Conservation (phyloP, 192 early-diverging fungal genomes). For the Allomyces javanicus region DNA sequence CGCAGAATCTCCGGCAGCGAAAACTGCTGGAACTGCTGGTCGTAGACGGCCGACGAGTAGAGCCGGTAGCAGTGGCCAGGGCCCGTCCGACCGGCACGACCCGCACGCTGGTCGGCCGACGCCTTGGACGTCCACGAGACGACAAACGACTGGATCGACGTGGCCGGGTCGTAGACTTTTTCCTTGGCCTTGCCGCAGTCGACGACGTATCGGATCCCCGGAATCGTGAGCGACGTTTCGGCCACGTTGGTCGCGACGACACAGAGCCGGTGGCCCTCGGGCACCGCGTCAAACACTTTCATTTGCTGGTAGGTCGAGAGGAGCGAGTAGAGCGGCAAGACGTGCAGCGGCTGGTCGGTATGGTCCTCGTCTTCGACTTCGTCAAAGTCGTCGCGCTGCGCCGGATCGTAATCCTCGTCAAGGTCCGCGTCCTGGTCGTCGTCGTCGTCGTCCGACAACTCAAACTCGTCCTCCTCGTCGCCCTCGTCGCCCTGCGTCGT, state of each 20-base stretch:
- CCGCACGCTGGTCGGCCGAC: constrained; percentile 82
- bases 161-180: constrained; percentile 51
- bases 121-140: constrained; percentile 88
- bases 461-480: constrained; percentile 22
- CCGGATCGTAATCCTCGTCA: constrained; percentile 25
- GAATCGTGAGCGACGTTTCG: constrained; percentile 96
- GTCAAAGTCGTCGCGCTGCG: constrained; percentile 12
- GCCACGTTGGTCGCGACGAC: constrained; percentile 96
- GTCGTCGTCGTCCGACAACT: not conserved
- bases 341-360: constrained; percentile 43
- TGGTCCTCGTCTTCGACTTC: constrained; percentile 14
- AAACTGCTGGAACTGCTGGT: constrained; percentile 69
- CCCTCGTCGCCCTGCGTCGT: constrained; percentile 37
- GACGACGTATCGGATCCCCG: constrained; percentile 83
- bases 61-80: constrained; percentile 94
- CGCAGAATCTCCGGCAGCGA: constrained; percentile 77
- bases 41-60: constrained; percentile 81
- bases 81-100: constrained; percentile 87
- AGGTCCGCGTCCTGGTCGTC: constrained; percentile 24
- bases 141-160: constrained; percentile 74
- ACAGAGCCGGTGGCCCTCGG: constrained; percentile 69
- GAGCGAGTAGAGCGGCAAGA: constrained; percentile 92
- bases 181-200: constrained; percentile 90
- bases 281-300: constrained; percentile 72
- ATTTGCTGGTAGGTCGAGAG: constrained; percentile 80